Evolutionary conservation across 2,329 filamentous ascomycete species (phyloP).

Genomic region (Curvularia hawaiiensis): DNA sequence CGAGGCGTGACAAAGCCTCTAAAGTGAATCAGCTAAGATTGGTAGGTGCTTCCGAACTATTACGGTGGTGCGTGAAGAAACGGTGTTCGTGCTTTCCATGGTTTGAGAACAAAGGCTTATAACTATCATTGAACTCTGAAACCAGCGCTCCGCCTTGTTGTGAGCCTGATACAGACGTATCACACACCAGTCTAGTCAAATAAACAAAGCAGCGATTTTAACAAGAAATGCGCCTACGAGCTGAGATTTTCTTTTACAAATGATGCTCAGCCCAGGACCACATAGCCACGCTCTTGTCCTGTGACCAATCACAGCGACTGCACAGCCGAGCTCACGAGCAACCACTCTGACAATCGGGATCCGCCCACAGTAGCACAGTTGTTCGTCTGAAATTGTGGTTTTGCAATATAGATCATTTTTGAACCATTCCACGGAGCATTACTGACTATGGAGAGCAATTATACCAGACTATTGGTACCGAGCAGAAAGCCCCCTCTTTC

Average conservation of each 20-base stretch:
- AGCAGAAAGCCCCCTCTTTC: neutral
- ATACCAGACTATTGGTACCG: constrained; percentile 2
- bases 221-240: neutral
- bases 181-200: neutral
- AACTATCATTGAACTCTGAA: neutral
- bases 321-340: neutral
- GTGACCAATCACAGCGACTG: neutral
- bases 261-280: neutral
- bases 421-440: constrained; percentile 1
- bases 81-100: neutral
- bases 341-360: neutral
- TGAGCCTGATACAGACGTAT: neutral
- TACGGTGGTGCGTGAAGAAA: neutral
- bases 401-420: neutral
- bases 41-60: neutral
- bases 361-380: neutral
- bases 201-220: neutral
- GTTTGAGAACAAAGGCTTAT: neutral
- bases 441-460: neutral
- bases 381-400: neutral
- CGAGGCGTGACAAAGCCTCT: constrained; percentile 2
- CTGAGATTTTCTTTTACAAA: neutral
- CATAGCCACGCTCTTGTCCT: neutral
- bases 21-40: neutral
- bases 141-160: neutral